Base-by-base conservation (phyloP, 2,329 filamentous ascomycete genomes). In the Xenosphaeropsis pyriputrescens region DNA sequence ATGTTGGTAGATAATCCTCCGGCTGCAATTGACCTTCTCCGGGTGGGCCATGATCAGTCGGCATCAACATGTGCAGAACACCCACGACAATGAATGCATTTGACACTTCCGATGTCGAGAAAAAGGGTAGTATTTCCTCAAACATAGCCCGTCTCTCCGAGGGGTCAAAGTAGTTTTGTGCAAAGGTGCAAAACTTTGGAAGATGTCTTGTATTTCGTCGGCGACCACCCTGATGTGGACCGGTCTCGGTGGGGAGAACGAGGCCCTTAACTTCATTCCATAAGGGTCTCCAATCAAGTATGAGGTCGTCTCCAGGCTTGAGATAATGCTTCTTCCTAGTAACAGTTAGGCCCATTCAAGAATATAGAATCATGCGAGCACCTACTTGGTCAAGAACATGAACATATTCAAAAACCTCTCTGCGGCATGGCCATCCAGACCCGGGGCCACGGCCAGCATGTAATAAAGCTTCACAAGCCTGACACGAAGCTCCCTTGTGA, bases 381-480 rank as follows among this genome's bases (percentile, higher is more conserved):
- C 78, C 59, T 63, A 91, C 86, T 91, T 93, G n/a, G 88, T 93
- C 49, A 98, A 63, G 9, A 85, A 78, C 59, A 95, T 82, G 53
- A 96, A 89, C 88, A 96, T 96, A 65, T 85, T 91, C 34, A 89
- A 74, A 57, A 98, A 98, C 42, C 89, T 75, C 60, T 98, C 93
- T 4, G 85, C 73, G 7, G 88, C 77, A 41, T 70, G 70, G 37
- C 74, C 72, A 53, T 96, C 89, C 39, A 98, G 68, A 3, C 93
- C 91, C 0, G 89, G 91, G 18, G 91, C 85, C 43, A 98, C 69
- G 5, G 85, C 72, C 41, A 98, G 79, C 61, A 94, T 86, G 61
- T 94, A 98, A 63, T 95, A 98, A 29, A 98, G 69, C 61, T 80
- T 83, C 19, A 91, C 83, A 19, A 98, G 72, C 58, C 75, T 85